A percentile compares a stretch with the other conserved stretches of the same genome.
These are phyloP conservation scores for Dendrostoma leiphaemia DNA, from an alignment of 2,329 filamentous ascomycete species.

Conservation along the genomic window DNA sequence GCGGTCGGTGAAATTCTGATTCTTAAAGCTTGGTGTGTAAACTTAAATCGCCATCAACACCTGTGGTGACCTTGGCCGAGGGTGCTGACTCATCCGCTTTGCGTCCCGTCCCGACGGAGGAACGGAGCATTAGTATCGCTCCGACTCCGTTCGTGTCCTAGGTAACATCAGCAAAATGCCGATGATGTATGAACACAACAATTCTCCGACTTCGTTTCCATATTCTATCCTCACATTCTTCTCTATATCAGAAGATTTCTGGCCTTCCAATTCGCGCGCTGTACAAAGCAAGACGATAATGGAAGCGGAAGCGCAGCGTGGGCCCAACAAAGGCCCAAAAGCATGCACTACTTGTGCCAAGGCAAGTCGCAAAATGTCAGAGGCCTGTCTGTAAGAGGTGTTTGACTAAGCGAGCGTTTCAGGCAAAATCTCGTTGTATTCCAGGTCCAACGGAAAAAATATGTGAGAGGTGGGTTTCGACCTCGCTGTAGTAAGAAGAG, in stretches of 20 bases:
- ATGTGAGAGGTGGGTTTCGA: conserved; percentile 43
- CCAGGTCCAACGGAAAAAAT: conserved; percentile 39
- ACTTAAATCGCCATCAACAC: no score
- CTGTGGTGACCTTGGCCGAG: no score
- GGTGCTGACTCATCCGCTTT: no score
- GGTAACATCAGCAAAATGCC: no score
- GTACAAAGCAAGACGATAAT: not conserved
- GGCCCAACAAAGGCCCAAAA: conserved; percentile 40
- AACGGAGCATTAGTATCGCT: not conserved
- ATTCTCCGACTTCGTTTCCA: not conserved
- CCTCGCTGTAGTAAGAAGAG: not conserved
- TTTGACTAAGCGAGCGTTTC: no score
- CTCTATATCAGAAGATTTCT: no score
- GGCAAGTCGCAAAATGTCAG: not conserved
- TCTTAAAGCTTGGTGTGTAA: no score
- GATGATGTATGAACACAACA: not conserved
- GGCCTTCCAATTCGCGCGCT: no score
- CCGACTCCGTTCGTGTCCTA: conserved; percentile 11
- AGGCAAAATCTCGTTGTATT: conserved; percentile 49
- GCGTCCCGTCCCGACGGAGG: no score
- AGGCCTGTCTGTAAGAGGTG: no score
- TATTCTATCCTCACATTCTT: not conserved
- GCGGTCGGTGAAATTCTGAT: no score
- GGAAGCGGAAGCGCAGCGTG: conserved; percentile 4
- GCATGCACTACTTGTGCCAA: conserved; percentile 51